Base-by-base conservation (phyloP, 2,329 filamentous ascomycete genomes). In the Whalleya microplaca region DNA sequence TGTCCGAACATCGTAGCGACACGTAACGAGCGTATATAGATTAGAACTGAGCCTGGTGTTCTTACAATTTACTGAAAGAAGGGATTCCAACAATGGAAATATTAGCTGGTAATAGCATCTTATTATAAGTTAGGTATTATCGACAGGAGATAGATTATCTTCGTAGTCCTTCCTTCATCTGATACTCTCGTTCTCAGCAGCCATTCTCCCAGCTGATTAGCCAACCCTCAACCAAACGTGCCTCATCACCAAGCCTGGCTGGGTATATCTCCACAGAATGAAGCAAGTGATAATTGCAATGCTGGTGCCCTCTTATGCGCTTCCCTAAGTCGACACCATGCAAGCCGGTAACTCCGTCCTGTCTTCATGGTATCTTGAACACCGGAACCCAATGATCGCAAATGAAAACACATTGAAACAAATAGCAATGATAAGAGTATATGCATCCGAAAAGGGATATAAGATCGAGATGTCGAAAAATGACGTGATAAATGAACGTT, bases 181-280 rank as follows among this genome's bases (percentile, higher is more conserved):
- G 41, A 20, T 42, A 47, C 41, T 45, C 43, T 53, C 55, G 52
- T 55, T 58, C 54, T 55, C 47, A 46, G 48, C 48, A 56, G 47
- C 53, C 43, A 29, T 43, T 18, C 29, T 40, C 43, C n/a, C 32
- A 19, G 37, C 47, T 42, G 21, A 51, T 45, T 52, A 48, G 45
- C 20, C 41, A 46, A 53, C 27, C 20, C 41, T 46, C 43, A 40
- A 50, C 23, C 23, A 52, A 57, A 55, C 42, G 19, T 51, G 37
- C 46, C 21, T 53, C 41, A 5, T 51, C 29, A 48, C 48, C 45
- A 55, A 43, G 16, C 29, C 44, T 51, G 46, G 48, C 46, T 51
- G 58, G 58, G 58, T 61, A 63, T 61, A 61, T 56, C 45, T 55
- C n/a, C 18, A 21, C 23, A 18, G 5, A 32, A 49, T 32, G 42